phyloP scores from a whole-genome alignment of 2,329 filamentous ascomycete genomes.

The Hypoxylon sp. region DNA sequence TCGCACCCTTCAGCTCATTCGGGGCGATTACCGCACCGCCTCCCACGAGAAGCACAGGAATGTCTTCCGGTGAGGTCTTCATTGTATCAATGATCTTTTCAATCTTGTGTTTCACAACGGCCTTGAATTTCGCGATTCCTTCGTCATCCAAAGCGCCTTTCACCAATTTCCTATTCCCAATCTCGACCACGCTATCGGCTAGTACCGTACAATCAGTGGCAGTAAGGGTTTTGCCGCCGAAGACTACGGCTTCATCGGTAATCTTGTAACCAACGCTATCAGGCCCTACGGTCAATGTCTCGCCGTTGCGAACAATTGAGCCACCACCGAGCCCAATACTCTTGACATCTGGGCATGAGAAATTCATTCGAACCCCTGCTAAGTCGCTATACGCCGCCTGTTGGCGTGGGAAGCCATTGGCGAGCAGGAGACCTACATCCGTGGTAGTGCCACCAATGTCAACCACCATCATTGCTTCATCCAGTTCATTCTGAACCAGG shows the following conservation, averaged over 20 bases:
- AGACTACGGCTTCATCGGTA: slow-evolving; percentile 67
- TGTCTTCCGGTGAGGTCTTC: slow-evolving; percentile 73
- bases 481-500: slow-evolving; percentile 59
- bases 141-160: slow-evolving; percentile 48
- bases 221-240: slow-evolving; percentile 70
- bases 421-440: slow-evolving; percentile 73
- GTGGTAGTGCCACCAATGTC: slow-evolving; percentile 78
- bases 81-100: slow-evolving; percentile 68
- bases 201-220: slow-evolving; percentile 69
- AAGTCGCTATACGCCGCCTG: slow-evolving; percentile 74
- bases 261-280: slow-evolving; percentile 74
- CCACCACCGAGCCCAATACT: slow-evolving; percentile 73
- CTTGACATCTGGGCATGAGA: slow-evolving; percentile 70
- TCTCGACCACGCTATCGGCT: slow-evolving; percentile 53
- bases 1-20: slow-evolving; percentile 68
- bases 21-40: slow-evolving; percentile 74
- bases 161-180: slow-evolving; percentile 59
- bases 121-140: slow-evolving; percentile 47
- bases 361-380: slow-evolving; percentile 75
- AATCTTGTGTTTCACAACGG: slow-evolving; percentile 49
- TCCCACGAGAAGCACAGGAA: slow-evolving; percentile 74
- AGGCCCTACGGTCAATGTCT: slow-evolving; percentile 67
- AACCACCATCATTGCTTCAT: slow-evolving; percentile 69
- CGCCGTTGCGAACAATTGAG: slow-evolving; percentile 65
- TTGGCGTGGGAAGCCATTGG: slow-evolving; percentile 75